phyloP scores from a whole-genome alignment of 768 basidiomycete genomes.

The Dacryopinax spathularia region DNA sequence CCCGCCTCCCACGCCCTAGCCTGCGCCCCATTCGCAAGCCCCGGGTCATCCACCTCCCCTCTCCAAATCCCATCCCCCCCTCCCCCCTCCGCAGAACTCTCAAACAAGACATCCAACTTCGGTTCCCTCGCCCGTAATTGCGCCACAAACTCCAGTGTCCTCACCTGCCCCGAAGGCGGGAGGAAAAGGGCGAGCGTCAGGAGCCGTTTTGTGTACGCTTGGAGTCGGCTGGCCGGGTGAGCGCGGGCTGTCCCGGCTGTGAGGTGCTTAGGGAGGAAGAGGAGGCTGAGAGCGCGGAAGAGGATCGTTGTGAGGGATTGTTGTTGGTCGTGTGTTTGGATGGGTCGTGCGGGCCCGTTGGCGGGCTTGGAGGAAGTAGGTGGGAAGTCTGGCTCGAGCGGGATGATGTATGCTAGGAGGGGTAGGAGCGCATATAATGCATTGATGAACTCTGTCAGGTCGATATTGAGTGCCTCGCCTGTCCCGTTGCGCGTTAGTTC shows the following conservation, averaged over 20 bases:
- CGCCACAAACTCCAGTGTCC: conserved; percentile 58
- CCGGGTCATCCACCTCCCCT: conserved; percentile 74
- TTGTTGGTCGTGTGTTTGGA: conserved; percentile 15
- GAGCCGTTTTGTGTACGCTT: conserved; percentile 85
- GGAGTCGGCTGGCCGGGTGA: conserved; percentile 41
- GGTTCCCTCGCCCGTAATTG: conserved; percentile 61
- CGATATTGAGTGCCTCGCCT: conserved; percentile 97
- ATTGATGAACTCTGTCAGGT: conserved; percentile 76
- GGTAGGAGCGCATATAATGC: conserved; percentile 71
- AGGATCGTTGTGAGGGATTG: conserved; percentile 36
- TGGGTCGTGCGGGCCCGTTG: conserved; percentile 9
- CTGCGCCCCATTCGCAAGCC: conserved; percentile 20
- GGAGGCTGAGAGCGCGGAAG: conserved; percentile 69
- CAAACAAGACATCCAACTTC: conserved; percentile 68
- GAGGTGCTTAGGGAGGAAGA: conserved; percentile 59
- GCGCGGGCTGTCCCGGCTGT: conserved; percentile 44
- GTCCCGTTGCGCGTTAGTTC: conserved; percentile 9
- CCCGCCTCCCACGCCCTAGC: conserved; percentile 9
- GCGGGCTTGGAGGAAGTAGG: conserved; percentile 25
- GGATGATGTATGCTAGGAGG: conserved; percentile 41
- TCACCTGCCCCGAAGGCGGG: conserved; percentile 49
- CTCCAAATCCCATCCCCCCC: conserved; percentile 74
- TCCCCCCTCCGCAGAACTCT: conserved; percentile 69
- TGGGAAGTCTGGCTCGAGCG: conserved; percentile 46
- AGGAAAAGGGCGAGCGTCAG: conserved; percentile 68